Conservation (phyloP, 148 eudicot genomes). For the Beta vulgaris region DNA sequence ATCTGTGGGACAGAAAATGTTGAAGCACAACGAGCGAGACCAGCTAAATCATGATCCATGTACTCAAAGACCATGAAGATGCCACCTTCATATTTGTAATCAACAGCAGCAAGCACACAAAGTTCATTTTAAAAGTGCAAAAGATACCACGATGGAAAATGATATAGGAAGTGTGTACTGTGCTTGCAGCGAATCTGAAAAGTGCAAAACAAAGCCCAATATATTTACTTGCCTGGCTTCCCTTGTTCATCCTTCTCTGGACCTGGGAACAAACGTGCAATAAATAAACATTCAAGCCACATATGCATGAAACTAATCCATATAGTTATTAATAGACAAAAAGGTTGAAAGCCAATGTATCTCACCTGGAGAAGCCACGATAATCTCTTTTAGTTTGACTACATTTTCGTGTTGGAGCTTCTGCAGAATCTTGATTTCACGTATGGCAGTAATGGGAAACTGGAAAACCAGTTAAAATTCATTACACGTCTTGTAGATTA, state of each 20-base stretch:
- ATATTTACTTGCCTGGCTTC: constrained; percentile 28
- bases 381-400: constrained; percentile 53
- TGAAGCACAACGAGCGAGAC: constrained; percentile 79
- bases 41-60: constrained; percentile 89
- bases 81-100: constrained; percentile 67
- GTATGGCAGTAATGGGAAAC: constrained; percentile 56
- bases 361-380: constrained; percentile 58
- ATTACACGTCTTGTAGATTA: background rate
- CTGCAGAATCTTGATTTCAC: constrained; percentile 55
- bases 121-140: background rate
- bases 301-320: background rate
- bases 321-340: background rate
- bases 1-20: constrained; percentile 41
- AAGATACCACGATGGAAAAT: background rate
- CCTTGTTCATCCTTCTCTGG: constrained; percentile 30
- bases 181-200: too few species aligned
- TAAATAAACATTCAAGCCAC: background rate
- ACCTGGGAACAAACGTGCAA: constrained; percentile 21
- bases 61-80: constrained; percentile 96
- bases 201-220: background rate
- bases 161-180: background rate
- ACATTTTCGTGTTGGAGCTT: constrained; percentile 58
- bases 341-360: background rate
- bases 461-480: constrained; percentile 19
- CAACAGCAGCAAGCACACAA: constrained; percentile 35